Conservation (phyloP, 108 stramenopile genomes). For the Schizochytrium sp. region DNA sequence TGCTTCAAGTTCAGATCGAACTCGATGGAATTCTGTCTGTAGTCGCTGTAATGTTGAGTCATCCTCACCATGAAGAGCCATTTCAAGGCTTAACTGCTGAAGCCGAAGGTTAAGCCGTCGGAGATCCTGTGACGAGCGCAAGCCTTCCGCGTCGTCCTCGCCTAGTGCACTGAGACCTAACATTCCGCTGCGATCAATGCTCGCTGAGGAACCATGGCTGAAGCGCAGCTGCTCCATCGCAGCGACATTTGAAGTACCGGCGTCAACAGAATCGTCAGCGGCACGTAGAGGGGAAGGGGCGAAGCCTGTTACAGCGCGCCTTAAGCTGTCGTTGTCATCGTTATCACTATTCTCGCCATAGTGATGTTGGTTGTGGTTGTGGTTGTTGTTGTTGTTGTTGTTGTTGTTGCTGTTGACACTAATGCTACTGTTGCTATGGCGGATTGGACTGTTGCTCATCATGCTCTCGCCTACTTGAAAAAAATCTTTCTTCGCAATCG, state of each 20-base stretch:
- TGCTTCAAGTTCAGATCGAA: background rate
- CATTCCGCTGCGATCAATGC: background rate
- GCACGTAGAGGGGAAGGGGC: no score
- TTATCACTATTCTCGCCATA: background rate
- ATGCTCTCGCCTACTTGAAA: no score
- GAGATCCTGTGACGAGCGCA: background rate
- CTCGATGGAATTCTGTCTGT: background rate
- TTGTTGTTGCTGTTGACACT: background rate
- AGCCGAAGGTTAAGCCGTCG: slow-evolving; percentile 29
- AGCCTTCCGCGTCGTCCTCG: background rate
- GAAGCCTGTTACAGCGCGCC: no score
- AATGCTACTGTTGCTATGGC: no score
- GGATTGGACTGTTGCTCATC: no score
- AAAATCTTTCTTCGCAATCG: no score
- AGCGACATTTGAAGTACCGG: no score
- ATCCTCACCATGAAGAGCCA: slow-evolving; percentile 54
- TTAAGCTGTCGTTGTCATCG: background rate
- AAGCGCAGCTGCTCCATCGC: no score
- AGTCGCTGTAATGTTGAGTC: background rate
- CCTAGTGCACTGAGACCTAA: background rate
- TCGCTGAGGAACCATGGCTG: no score
- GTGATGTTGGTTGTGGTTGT: background rate
- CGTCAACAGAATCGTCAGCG: no score
- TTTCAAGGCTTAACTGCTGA: slow-evolving; percentile 36
- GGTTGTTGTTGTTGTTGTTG: background rate